Evolutionary conservation across 2,329 filamentous ascomycete genomes (phyloP).

Genomic region (Exophiala viscosa): DNA sequence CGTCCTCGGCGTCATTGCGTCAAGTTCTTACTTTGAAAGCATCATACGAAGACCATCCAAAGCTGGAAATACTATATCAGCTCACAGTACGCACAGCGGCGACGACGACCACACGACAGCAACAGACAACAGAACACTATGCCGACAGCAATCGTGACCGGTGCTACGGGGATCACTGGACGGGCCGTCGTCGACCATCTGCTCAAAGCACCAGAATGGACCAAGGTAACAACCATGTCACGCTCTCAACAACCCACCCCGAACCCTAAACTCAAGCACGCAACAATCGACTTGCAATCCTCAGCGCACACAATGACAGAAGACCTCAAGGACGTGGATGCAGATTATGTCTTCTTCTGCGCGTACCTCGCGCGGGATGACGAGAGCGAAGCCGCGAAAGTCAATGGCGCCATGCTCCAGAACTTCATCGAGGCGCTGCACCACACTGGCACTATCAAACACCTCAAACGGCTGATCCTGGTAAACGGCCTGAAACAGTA

Average conservation of each 20-base stretch:
- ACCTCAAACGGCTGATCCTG: constrained; percentile 48
- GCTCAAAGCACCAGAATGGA: constrained; percentile 16
- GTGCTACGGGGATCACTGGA: constrained; percentile 40
- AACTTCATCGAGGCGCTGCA: constrained; percentile 49
- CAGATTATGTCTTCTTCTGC: background rate
- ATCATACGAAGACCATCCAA: too few species aligned
- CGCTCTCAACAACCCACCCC: background rate
- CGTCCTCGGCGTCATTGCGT: too few species aligned
- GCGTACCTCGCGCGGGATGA: constrained; percentile 38
- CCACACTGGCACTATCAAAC: constrained; percentile 39
- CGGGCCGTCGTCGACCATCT: constrained; percentile 38
- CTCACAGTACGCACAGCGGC: too few species aligned
- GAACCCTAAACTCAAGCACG: constrained; percentile 1
- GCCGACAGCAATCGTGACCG: constrained; percentile 16
- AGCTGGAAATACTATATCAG: too few species aligned
- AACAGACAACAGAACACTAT: background rate
- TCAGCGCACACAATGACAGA: background rate
- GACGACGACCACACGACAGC: too few species aligned
- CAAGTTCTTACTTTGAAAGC: too few species aligned
- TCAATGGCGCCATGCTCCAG: constrained; percentile 44
- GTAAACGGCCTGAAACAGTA: constrained; percentile 53
- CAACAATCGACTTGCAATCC: constrained; percentile 4
- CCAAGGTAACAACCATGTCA: constrained; percentile 6
- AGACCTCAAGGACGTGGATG: background rate
- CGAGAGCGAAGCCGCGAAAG: constrained; percentile 35